Base-by-base conservation (phyloP, 345 rosid genomes). In the Eucalyptus regnans region DNA sequence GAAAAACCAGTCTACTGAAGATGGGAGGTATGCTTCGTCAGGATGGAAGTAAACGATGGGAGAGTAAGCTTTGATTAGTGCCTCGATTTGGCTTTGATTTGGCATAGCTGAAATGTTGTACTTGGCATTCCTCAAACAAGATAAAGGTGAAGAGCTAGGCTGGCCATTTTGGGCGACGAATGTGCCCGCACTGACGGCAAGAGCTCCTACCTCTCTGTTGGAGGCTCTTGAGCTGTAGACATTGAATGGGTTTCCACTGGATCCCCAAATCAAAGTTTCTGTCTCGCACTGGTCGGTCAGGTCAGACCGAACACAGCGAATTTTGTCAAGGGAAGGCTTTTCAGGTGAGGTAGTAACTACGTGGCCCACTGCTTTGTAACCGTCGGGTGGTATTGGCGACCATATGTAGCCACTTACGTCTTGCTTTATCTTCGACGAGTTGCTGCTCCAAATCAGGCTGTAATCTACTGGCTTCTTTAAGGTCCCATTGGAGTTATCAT, bases 1-100 rank as follows among this genome's bases (percentile, higher is more conserved):
- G 86, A 90, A 90, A 54, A 90, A 88, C 91, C 91, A 90, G 79
- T 48, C 44, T 22, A 90, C 91, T 14, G 91, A 66, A 44, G 89
- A 88, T 10, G 91, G 91, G 50, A 90, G 89, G 56, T 50, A 90
- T 6, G 10, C 86, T 86, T 90, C 91, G 13, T 90, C 88, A 9
- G 91, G 89, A 62, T 90, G 91, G 68, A 90, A 90, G 80, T 90
- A 90, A 25, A 90, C 60, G 6, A 51, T 29, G 31, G 91, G 91
- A 56, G 89, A 23, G 49, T 90, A 90, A 33, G 51, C 86, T 48
- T 51, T 71, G 54, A 88, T 54, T 12, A 90, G 86, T 33, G 91
- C 56, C 29, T 76, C 88, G 5, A 90, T 88, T 88, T 90, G 91
- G 50, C 56, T 50, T 20, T 6, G 87, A 86, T 58, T 90, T 15